phyloP scores from a whole-genome alignment of 2,329 filamentous ascomycete species.

The Pyricularia sp. region DNA sequence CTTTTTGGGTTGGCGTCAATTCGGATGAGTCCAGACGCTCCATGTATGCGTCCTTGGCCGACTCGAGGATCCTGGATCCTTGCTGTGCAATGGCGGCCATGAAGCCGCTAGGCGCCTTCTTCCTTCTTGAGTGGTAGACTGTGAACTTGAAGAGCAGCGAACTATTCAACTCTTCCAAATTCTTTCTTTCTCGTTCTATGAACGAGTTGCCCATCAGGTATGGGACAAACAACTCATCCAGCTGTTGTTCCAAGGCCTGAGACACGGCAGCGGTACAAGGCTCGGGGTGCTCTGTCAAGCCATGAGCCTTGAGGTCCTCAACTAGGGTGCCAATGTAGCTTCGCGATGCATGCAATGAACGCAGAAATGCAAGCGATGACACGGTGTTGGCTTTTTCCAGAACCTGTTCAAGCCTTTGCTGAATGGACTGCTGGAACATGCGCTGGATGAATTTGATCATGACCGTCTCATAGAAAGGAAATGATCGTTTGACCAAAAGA shows the following conservation, averaged over 20 bases:
- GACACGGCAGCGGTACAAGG: conserved; percentile 77
- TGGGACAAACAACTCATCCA: conserved; percentile 66
- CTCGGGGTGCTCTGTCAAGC: conserved; percentile 89
- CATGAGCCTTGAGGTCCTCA: conserved; percentile 88
- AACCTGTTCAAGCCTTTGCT: conserved; percentile 90
- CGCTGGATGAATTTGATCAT: conserved; percentile 86
- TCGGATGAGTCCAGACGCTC: conserved; percentile 82
- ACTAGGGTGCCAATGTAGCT: conserved; percentile 79
- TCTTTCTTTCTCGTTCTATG: conserved; percentile 56
- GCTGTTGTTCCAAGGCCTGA: conserved; percentile 57
- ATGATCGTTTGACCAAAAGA: conserved; percentile 89
- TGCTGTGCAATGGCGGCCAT: conserved; percentile 86
- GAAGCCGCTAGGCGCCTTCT: conserved; percentile 82
- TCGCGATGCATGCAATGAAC: conserved; percentile 80
- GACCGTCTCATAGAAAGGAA: conserved; percentile 92
- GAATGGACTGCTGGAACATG: conserved; percentile 95
- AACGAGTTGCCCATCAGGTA: conserved; percentile 58
- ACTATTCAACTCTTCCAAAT: conserved; percentile 70
- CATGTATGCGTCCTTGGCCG: conserved; percentile 83
- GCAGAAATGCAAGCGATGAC: conserved; percentile 81
- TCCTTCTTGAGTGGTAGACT: conserved; percentile 78
- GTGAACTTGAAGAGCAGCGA: conserved; percentile 93
- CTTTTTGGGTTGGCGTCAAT: conserved; percentile 74
- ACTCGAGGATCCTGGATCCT: conserved; percentile 75
- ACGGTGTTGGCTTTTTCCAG: conserved; percentile 87